Base-by-base conservation (phyloP, 768 basidiomycete species). In the Mycena galericulata region DNA sequence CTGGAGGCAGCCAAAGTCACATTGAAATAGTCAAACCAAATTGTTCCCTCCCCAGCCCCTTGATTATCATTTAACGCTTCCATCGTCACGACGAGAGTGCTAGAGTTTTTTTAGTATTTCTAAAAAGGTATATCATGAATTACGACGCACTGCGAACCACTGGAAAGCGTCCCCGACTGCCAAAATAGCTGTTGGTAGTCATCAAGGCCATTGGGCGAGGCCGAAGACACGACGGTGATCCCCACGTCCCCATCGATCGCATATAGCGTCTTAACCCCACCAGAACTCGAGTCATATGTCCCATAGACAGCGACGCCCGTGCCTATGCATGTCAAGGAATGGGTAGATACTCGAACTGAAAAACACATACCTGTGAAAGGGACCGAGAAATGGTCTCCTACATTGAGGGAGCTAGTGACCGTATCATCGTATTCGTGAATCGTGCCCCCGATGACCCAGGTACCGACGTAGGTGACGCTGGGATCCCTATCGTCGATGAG, bases 11-110 rank as follows among this genome's bases (percentile, higher is more conserved):
- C 43, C 15, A 22, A 29, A 3, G 65, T 73, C 2, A 79, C 77
- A 15, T 74, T 61, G 61, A 84, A 84, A 65, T 80, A 83, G 51
- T 84, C 83, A 64, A 83, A 82, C 83, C 83, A 83, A 24, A 84
- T 74, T 0, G 83, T 83, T 1, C 82, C 83, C 70, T 84, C 83
- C 5, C 72, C 72, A 1, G 76, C 71, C 36, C 72, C 69, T 9
- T 11, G 8, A 3, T 57, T 40, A 12, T 69, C 57, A 29, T 82
- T 82, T 0, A 81, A 71, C 58, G 79, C 76, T 0, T 71, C 72
- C 78, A 84, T 80, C 4, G 78, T 81, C 20, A 82, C 79, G 8
- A 71, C 72, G 34, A 84, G 67, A 5, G 70, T 74, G 56, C 82
- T 83, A n/a, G n/a, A n/a, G n/a, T n/a, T n/a, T n/a, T n/a, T n/a